phyloP scores from a whole-genome alignment of 1,284 basidiomycete genomes.

The Inonotus obliquus region DNA sequence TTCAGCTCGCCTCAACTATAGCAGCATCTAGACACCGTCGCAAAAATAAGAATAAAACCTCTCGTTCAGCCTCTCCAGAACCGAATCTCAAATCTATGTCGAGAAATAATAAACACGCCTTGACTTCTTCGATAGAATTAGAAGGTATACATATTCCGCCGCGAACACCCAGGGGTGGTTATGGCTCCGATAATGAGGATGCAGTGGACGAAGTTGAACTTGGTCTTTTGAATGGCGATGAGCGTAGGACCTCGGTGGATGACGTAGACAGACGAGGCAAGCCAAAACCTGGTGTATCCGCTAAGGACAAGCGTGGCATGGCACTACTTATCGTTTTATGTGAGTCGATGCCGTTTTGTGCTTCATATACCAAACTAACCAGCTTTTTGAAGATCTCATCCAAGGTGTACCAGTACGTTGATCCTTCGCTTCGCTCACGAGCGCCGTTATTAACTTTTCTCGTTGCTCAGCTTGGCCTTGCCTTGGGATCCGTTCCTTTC shows the following conservation, averaged over 20 bases:
- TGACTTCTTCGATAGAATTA: conserved; percentile 53
- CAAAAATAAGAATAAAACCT: conserved; percentile 21
- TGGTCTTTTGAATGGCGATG: conserved; percentile 55
- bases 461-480: conserved; percentile 57
- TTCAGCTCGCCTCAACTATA: conserved; percentile 26
- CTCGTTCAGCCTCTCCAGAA: conserved; percentile 3
- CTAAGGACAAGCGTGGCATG: conserved; percentile 83
- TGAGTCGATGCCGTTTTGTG: conserved; percentile 40
- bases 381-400: conserved; percentile 61
- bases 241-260: conserved; percentile 43
- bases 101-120: conserved; percentile 26
- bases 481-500: conserved; percentile 94
- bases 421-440: conserved; percentile 19
- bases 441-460: conserved; percentile 7
- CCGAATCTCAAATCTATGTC: conserved; percentile 13
- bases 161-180: conserved; percentile 44
- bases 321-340: conserved; percentile 85
- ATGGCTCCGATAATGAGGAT: conserved; percentile 28
- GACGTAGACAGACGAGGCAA: conserved; percentile 26
- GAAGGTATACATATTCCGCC: conserved; percentile 62
- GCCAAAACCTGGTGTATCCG: conserved; percentile 46
- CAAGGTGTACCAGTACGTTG: conserved; percentile 92
- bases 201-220: conserved; percentile 57
- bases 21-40: conserved; percentile 25
- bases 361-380: conserved; percentile 20